Conservation (phyloP, 306 rosid species). For the Medicago ruthenica region DNA sequence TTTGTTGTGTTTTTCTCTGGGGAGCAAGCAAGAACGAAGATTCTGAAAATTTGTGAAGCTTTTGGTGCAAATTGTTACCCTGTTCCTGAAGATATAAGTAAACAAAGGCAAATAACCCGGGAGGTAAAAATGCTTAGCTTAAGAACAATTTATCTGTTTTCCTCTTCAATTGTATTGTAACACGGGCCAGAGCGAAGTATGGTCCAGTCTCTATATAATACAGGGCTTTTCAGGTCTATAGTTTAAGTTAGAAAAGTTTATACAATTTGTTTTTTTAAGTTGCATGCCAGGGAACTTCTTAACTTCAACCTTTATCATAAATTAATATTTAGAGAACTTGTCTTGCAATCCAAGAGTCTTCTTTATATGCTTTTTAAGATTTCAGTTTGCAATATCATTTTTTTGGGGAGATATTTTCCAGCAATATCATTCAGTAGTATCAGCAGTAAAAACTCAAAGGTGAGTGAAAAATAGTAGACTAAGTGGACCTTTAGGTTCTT, state of each 20-base stretch:
- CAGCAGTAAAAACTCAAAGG: background rate
- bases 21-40: conserved; percentile 90
- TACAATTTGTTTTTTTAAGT: conserved; percentile 15
- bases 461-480: background rate
- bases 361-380: conserved; percentile 10
- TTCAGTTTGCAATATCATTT: conserved; percentile 8
- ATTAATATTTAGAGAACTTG: background rate
- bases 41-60: conserved; percentile 94
- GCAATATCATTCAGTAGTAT: conserved; percentile 14
- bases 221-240: conserved; percentile 8
- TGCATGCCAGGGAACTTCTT: conserved; percentile 21
- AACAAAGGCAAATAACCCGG: conserved; percentile 88
- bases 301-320: conserved; percentile 11
- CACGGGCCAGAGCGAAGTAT: background rate
- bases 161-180: conserved; percentile 6
- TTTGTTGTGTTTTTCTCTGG: conserved; percentile 98
- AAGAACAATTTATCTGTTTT: conserved; percentile 40
- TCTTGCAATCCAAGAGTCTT: conserved; percentile 28
- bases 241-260: background rate
- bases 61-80: conserved; percentile 98
- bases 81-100: conserved; percentile 91
- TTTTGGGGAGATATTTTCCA: conserved; percentile 19
- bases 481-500: conserved; percentile 23
- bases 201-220: conserved; percentile 10
- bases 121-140: conserved; percentile 68